Evolutionary conservation across 768 basidiomycete species (phyloP).

Genomic region (Boletus vinaceobasis): DNA sequence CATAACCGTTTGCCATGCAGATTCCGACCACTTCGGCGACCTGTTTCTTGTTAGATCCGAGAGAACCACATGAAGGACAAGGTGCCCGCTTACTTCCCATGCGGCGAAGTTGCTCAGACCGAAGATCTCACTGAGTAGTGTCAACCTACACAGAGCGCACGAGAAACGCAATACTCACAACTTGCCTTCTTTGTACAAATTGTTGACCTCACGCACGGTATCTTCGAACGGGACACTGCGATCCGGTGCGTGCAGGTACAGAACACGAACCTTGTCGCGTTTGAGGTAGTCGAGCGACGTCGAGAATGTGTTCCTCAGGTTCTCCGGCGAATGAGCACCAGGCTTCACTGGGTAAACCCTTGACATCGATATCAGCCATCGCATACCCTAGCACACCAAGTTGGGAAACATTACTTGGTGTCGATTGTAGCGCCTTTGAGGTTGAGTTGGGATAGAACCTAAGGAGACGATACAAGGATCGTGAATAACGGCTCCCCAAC

Average conservation of each 20-base stretch:
- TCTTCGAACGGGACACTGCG: conserved; percentile 53
- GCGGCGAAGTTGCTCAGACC: conserved; percentile 59
- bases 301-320: conserved; percentile 43
- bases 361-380: conserved; percentile 2
- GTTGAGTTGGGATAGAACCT: conserved; percentile 42
- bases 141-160: not conserved
- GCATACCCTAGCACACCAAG: not conserved
- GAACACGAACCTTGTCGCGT: conserved; percentile 44
- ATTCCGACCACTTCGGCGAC: conserved; percentile 60
- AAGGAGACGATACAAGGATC: not conserved
- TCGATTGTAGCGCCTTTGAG: conserved; percentile 41
- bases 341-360: conserved; percentile 40
- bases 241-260: conserved; percentile 63
- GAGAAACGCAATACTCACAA: conserved; percentile 38
- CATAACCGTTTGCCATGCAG: conserved; percentile 51
- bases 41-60: conserved; percentile 17
- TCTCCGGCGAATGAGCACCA: conserved; percentile 42
- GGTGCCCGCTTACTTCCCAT: conserved; percentile 43
- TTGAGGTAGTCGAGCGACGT: conserved; percentile 45
- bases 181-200: conserved; percentile 53
- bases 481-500: not conserved
- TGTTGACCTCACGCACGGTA: conserved; percentile 51
- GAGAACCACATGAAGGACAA: not conserved
- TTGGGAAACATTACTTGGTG: conserved; percentile 38
- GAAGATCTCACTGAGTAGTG: conserved; percentile 45